Conservation (phyloP, 345 rosid genomes). For the Erodium maritimum region DNA sequence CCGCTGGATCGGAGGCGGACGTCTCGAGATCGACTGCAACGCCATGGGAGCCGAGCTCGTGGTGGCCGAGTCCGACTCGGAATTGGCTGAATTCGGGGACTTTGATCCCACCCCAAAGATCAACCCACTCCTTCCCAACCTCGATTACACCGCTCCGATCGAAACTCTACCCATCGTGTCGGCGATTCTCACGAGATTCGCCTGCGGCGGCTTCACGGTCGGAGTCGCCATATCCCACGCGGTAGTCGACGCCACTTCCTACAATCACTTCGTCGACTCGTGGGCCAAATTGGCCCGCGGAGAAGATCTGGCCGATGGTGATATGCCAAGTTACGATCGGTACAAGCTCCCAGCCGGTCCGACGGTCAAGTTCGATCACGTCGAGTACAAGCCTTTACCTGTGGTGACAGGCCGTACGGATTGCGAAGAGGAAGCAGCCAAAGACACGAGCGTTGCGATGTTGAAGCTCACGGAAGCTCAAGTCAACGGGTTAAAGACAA, state of each 20-base stretch:
- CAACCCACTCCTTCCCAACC: conserved; percentile 26
- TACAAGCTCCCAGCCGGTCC: conserved; percentile 26
- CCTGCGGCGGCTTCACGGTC: conserved; percentile 40
- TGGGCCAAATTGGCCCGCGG: conserved; percentile 46
- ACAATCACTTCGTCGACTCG: conserved; percentile 37
- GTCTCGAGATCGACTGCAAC: conserved; percentile 41
- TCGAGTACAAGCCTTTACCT: background rate
- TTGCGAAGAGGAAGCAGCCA: background rate
- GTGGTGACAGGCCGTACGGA: background rate
- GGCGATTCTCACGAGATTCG: conserved; percentile 42
- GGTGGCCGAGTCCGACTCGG: conserved; percentile 32
- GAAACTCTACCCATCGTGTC: conserved; percentile 31
- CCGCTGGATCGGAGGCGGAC: conserved; percentile 30
- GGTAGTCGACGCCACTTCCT: conserved; percentile 44
- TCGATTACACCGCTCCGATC: conserved; percentile 33
- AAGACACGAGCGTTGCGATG: background rate
- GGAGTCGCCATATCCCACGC: conserved; percentile 38
- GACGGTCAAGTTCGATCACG: conserved; percentile 2
- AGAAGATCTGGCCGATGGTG: conserved; percentile 7
- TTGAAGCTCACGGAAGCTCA: background rate
- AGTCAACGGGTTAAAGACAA: background rate
- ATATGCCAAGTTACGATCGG: conserved; percentile 28
- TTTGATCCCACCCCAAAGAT: conserved; percentile 21
- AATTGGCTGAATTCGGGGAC: conserved; percentile 28
- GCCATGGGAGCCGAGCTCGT: conserved; percentile 24